A percentile compares a stretch with the other conserved stretches of the same genome.
Evolutionary conservation across 768 basidiomycete species (phyloP).

Genomic region (Lactifluus hygrophoroides): DNA sequence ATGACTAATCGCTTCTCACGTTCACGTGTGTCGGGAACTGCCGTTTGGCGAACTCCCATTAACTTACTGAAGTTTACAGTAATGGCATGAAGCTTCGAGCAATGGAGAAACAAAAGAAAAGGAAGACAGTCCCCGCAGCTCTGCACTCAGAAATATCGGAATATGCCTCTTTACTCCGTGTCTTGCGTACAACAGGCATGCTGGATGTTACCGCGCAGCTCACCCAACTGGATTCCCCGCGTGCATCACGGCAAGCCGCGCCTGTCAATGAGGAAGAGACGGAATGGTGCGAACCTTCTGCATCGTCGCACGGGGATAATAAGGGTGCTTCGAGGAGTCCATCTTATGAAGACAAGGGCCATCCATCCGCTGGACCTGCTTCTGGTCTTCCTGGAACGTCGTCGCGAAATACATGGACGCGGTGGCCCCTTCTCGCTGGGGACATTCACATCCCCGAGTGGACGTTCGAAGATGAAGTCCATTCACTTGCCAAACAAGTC

Average conservation of each 20-base stretch:
- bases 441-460: slow-evolving; percentile 65
- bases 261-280: slow-evolving; percentile 5
- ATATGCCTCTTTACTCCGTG: slow-evolving; percentile 57
- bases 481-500: slow-evolving; percentile 35
- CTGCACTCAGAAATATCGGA: slow-evolving; percentile 60
- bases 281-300: not conserved
- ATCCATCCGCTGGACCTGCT: not conserved
- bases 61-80: no score
- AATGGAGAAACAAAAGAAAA: slow-evolving; percentile 36
- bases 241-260: not conserved
- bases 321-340: not conserved
- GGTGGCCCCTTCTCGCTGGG: slow-evolving; percentile 60
- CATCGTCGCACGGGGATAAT: slow-evolving; percentile 1
- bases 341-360: slow-evolving; percentile 3
- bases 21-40: not conserved
- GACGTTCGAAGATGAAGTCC: slow-evolving; percentile 61
- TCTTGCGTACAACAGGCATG: slow-evolving; percentile 46
- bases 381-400: slow-evolving; percentile 2
- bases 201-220: slow-evolving; percentile 53
- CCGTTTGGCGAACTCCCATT: not conserved
- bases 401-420: slow-evolving; percentile 52
- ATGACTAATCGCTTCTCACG: slow-evolving; percentile 26
- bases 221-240: slow-evolving; percentile 15
- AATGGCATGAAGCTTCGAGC: not conserved
- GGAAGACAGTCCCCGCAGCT: slow-evolving; percentile 39